phyloP scores from a whole-genome alignment of 768 basidiomycete species.

The Lepiota brunneoincarnata region DNA sequence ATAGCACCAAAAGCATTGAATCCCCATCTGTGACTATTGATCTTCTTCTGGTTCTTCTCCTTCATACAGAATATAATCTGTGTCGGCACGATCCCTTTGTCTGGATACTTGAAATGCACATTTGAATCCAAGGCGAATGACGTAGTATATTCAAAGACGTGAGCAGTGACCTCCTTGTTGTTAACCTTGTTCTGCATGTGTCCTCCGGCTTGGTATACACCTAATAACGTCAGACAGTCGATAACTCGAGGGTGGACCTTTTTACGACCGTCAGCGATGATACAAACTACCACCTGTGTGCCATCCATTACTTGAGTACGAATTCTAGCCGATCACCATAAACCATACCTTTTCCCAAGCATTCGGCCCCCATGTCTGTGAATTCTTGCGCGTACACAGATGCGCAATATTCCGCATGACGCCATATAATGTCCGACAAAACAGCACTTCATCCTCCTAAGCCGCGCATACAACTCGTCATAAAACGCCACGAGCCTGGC shows the following conservation, averaged over 20 bases:
- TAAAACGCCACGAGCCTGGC: neutral
- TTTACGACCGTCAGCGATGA: conserved; percentile 85
- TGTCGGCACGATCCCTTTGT: conserved; percentile 92
- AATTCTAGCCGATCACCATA: neutral
- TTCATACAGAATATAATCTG: conserved; percentile 91
- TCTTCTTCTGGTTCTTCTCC: conserved; percentile 96
- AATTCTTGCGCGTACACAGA: conserved; percentile 81
- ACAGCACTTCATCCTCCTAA: conserved; percentile 86
- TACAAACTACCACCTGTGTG: conserved; percentile 81
- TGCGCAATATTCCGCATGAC: conserved; percentile 89
- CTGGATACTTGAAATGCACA: conserved; percentile 83
- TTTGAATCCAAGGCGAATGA: conserved; percentile 78
- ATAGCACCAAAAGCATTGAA: conserved; percentile 90
- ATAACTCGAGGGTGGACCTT: conserved; percentile 82
- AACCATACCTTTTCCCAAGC: conserved; percentile 87
- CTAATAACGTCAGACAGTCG: conserved; percentile 87
- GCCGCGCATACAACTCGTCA: conserved; percentile 2
- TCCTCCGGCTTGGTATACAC: conserved; percentile 76
- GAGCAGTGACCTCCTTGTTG: conserved; percentile 60
- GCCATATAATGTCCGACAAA: conserved; percentile 91
- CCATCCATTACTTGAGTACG: neutral
- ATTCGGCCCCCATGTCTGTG: conserved; percentile 93
- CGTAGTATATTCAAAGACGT: conserved; percentile 84
- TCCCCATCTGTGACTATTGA: conserved; percentile 96
- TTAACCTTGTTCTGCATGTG: conserved; percentile 45